These are phyloP conservation scores for Eucalyptus decipiens DNA, from an alignment of 345 rosid genomes.

Conservation along the genomic window DNA sequence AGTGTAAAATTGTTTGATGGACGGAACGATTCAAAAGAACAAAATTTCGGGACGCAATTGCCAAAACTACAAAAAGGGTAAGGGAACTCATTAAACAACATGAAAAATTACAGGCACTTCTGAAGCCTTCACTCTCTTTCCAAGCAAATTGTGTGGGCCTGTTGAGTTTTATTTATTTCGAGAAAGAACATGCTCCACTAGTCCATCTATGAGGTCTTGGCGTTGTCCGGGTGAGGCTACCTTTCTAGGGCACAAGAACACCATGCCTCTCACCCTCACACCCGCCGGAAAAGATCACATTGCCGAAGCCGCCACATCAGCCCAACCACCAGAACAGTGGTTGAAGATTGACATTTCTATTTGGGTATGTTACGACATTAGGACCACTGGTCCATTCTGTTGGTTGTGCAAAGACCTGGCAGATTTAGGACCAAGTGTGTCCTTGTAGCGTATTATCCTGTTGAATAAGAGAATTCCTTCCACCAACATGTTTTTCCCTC, in stretches of 20 bases:
- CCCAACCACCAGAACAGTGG: background rate
- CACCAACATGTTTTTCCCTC: background rate
- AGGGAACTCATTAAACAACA: background rate
- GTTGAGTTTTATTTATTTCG: background rate
- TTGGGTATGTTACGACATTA: background rate
- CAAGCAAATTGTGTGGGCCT: background rate
- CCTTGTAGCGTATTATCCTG: background rate
- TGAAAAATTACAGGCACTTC: background rate
- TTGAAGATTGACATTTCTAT: background rate
- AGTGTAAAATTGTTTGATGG: background rate
- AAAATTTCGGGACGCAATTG: background rate
- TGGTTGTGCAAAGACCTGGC: background rate
- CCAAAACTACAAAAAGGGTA: background rate
- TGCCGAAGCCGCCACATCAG: background rate
- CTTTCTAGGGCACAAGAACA: background rate
- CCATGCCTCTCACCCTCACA: background rate
- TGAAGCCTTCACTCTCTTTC: background rate
- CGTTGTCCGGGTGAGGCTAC: background rate
- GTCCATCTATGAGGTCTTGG: background rate
- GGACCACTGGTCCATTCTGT: background rate
- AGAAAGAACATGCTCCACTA: background rate
- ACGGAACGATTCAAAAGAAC: background rate
- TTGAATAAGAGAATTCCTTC: background rate
- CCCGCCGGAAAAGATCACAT: background rate
- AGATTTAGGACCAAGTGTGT: background rate